phyloP scores from a whole-genome alignment of 1,284 basidiomycete genomes.

The Puccinia horiana region DNA sequence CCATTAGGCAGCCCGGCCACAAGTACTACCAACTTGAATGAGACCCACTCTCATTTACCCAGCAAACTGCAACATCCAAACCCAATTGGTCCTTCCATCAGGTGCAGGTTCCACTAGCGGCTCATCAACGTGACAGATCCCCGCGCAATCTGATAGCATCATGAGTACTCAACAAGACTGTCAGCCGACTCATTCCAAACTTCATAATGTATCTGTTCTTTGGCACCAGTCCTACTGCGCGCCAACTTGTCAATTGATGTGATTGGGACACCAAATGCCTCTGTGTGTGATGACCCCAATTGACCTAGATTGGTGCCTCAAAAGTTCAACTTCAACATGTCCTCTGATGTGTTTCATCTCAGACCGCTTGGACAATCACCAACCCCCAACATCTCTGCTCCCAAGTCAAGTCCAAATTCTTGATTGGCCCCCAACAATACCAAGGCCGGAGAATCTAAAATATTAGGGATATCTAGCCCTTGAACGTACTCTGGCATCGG shows the following conservation, averaged over 20 bases:
- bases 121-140: slow-evolving; percentile 9
- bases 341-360: neutral
- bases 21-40: neutral
- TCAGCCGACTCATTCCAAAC: neutral
- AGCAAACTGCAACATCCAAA: neutral
- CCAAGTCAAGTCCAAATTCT: slow-evolving; percentile 2
- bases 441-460: slow-evolving; percentile 7
- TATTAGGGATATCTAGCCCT: neutral
- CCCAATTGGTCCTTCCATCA: neutral
- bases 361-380: neutral
- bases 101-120: neutral
- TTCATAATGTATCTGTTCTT: neutral
- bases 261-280: slow-evolving; percentile 5
- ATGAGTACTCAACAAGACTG: neutral
- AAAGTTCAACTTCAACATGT: neutral
- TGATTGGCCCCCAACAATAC: slow-evolving; percentile 17
- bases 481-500: slow-evolving; percentile 7
- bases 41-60: neutral
- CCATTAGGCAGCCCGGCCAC: neutral
- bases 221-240: neutral
- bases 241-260: slow-evolving; percentile 19
- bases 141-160: neutral
- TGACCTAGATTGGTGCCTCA: slow-evolving; percentile 5
- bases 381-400: neutral
- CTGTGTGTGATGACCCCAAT: neutral